A percentile compares a stretch with the other conserved stretches of the same genome.
Conservation (phyloP, 805 yeast genomes). For the Diddensiella santjacobensis region DNA sequence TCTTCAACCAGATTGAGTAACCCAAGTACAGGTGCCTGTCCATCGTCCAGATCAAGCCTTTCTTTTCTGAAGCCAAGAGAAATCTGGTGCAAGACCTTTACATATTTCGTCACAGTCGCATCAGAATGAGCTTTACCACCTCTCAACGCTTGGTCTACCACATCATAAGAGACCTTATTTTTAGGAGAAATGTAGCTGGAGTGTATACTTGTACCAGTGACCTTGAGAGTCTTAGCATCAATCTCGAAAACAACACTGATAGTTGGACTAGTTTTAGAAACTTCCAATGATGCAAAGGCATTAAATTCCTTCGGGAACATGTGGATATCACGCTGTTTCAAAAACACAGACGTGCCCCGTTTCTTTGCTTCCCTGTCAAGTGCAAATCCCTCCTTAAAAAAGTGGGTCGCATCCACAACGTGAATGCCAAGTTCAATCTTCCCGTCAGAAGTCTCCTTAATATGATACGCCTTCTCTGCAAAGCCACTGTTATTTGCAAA, state of each 20-base stretch:
- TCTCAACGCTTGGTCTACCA: slow-evolving; percentile 18
- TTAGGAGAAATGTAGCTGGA: slow-evolving; percentile 68
- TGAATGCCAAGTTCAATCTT: slow-evolving; percentile 83
- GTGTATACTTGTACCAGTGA: slow-evolving; percentile 72
- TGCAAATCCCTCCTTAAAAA: slow-evolving; percentile 64
- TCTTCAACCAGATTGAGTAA: slow-evolving; percentile 81
- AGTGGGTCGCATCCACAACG: slow-evolving; percentile 72
- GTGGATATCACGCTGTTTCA: slow-evolving; percentile 70
- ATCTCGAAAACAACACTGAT: slow-evolving; percentile 77
- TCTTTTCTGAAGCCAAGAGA: slow-evolving; percentile 68
- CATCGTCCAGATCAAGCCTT: slow-evolving; percentile 45
- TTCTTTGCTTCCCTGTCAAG: slow-evolving; percentile 87
- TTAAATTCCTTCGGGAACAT: slow-evolving; percentile 66
- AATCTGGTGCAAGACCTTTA: slow-evolving; percentile 44
- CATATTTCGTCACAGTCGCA: slow-evolving; percentile 60
- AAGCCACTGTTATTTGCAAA: slow-evolving; percentile 54
- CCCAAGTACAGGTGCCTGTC: slow-evolving; percentile 48
- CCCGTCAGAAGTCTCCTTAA: slow-evolving; percentile 56
- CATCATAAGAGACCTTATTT: slow-evolving; percentile 34
- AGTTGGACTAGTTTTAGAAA: slow-evolving; percentile 58
- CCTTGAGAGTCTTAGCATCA: slow-evolving; percentile 65
- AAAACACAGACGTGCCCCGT: slow-evolving; percentile 82
- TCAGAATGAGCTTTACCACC: slow-evolving; percentile 27
- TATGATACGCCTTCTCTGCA: slow-evolving; percentile 78
- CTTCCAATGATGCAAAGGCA: slow-evolving; percentile 53